Percentiles rank a stretch among this genome's conserved stretches.
Conservation (phyloP, 2,329 filamentous ascomycete genomes). For the Cercospora zeina region DNA sequence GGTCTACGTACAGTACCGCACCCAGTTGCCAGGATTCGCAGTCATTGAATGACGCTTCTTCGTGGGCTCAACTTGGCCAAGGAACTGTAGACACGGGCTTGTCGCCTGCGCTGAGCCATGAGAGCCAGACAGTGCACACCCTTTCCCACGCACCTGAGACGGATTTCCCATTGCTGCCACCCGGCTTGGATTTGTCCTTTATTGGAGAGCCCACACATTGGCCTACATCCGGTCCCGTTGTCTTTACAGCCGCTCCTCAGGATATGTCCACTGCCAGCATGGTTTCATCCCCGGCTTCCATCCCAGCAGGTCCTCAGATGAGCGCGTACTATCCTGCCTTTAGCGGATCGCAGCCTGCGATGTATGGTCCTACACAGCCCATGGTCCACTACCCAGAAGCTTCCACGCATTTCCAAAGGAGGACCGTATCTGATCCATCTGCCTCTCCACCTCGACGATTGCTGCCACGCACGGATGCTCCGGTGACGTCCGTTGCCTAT, state of each 20-base stretch:
- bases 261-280: slow-evolving; percentile 16
- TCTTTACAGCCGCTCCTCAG: slow-evolving; percentile 24
- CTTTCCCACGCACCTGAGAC: slow-evolving; percentile 36
- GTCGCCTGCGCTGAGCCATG: slow-evolving; percentile 41
- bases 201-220: slow-evolving; percentile 31
- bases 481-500: background rate
- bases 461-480: slow-evolving; percentile 18
- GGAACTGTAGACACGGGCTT: slow-evolving; percentile 39
- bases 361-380: slow-evolving; percentile 20
- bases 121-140: slow-evolving; percentile 40
- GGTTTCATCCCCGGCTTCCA: slow-evolving; percentile 16
- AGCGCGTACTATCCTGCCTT: slow-evolving; percentile 13
- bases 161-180: slow-evolving; percentile 33
- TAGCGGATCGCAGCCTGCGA: slow-evolving; percentile 15
- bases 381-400: slow-evolving; percentile 19
- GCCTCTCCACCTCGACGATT: slow-evolving; percentile 19
- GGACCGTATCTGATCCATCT: slow-evolving; percentile 30
- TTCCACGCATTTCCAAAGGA: slow-evolving; percentile 20
- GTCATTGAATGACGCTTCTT: slow-evolving; percentile 26
- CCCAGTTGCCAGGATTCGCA: slow-evolving; percentile 28
- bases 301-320: slow-evolving; percentile 11
- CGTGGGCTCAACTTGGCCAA: slow-evolving; percentile 31
- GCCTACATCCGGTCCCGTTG: slow-evolving; percentile 24
- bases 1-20: slow-evolving; percentile 25
- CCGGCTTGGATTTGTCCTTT: slow-evolving; percentile 37